Evolutionary conservation across 257 asterid species (phyloP), one percentile per base, ranked within the genome.

Genomic region (Coffea eugenioides): DNA sequence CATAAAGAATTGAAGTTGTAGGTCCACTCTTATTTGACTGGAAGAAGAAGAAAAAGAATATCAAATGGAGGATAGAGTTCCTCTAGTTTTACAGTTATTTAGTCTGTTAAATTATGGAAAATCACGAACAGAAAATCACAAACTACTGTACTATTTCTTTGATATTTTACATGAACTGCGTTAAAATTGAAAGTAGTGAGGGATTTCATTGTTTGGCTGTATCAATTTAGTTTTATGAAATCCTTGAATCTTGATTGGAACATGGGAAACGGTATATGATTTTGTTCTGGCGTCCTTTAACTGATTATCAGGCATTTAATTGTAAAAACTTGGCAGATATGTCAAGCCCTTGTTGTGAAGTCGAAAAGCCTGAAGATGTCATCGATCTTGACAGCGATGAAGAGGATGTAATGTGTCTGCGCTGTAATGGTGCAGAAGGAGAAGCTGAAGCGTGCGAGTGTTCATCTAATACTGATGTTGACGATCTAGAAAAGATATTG

Each of bases 301-400:
- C 64, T 59, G 16, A 57, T 41, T 10, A 54, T 75, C 69, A 75
- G 70, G 52, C 43, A 57, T 75, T 45, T 75, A 59, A 39, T 74
- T 74, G 68, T 74, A 34, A 20, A 73, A 56, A 34, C 23, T 31
- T 59, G 25, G 41, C 70, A 75, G 79, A 39, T 6, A 57, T n/a
- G 64, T 59, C 70, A 75, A 75, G 64, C 57, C 23, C 70, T 11
- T 67, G 79, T 4, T 41, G 57, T 12, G 70, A 59, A 52, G 69
- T 59, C 15, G n/a, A 75, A 57, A 56, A 34, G 54, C 57, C 52
- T 1, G 34, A 16, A 75, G 69, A 75, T 75, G 41, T 57, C 15
- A 23, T 75, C 1, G 43, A 59, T 75, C 56, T 75, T 75, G 71
- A 20, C 8, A 31, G 43, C 18, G 9, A 9, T 31, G 39, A 10